A percentile compares a stretch with the other conserved stretches of the same genome.
phyloP scores from a whole-genome alignment of 768 basidiomycete genomes.

The Fomitopsis serialis region DNA sequence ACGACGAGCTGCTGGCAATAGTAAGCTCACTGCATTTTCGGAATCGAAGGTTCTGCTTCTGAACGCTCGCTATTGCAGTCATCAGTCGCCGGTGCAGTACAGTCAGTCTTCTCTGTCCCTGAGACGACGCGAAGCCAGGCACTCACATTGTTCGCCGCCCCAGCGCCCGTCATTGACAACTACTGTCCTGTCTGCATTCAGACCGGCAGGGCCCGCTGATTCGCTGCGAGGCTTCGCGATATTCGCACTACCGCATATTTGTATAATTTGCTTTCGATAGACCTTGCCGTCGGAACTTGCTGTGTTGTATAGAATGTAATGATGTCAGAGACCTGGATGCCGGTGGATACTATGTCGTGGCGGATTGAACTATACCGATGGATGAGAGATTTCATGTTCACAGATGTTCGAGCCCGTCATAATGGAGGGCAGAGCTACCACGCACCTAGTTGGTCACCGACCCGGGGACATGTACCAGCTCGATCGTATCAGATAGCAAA shows the following conservation, averaged over 20 bases:
- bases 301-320: neutral
- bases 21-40: conserved; percentile 36
- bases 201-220: conserved; percentile 6
- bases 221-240: neutral
- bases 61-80: conserved; percentile 36
- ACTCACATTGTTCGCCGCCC: conserved; percentile 2
- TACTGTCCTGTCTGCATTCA: conserved; percentile 23
- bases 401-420: neutral
- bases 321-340: neutral
- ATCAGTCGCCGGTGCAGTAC: conserved; percentile 66
- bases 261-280: neutral
- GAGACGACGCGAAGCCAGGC: conserved; percentile 5
- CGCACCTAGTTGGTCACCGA: neutral
- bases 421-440: neutral
- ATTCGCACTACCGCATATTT: neutral
- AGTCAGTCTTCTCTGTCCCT: conserved; percentile 36
- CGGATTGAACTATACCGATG: neutral
- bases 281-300: neutral
- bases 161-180: conserved; percentile 25
- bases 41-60: conserved; percentile 12
- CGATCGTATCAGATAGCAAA: neutral
- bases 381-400: neutral
- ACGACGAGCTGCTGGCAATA: conserved; percentile 70
- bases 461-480: neutral
- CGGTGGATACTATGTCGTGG: neutral